Base-by-base conservation (phyloP, 169 alveolate genomes). In the Amoebophrya sp. region DNA sequence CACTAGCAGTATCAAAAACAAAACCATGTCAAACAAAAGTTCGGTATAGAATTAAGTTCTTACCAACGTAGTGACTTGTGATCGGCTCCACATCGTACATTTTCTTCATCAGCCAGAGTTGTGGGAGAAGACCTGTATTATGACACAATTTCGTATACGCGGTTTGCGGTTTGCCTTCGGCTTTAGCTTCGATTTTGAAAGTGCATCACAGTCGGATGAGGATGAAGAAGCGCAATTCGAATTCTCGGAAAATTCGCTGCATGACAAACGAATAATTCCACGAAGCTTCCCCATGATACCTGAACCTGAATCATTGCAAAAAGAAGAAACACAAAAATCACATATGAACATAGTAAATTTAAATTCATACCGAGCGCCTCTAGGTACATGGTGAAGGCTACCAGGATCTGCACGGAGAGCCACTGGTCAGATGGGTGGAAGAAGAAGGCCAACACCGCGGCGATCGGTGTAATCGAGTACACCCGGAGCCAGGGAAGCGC, bases 281-380 rank as follows among this genome's bases (percentile, higher is more conserved):
- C n/a, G n/a, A n/a, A n/a, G n/a, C n/a, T n/a, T n/a, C n/a, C n/a
- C n/a, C n/a, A n/a, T n/a, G n/a, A n/a, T n/a, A n/a, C n/a, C n/a
- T n/a, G n/a, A n/a, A n/a, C n/a, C n/a, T n/a, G n/a, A n/a, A n/a
- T n/a, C n/a, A n/a, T n/a, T n/a, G n/a, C n/a, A n/a, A n/a, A n/a
- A n/a, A n/a, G n/a, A n/a, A n/a, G n/a, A n/a, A n/a, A n/a, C n/a
- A n/a, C n/a, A n/a, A n/a, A n/a, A n/a, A n/a, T n/a, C n/a, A n/a
- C n/a, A n/a, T n/a, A n/a, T n/a, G n/a, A n/a, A n/a, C n/a, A n/a
- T n/a, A n/a, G n/a, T n/a, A n/a, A n/a, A n/a, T n/a, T n/a, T n/a
- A n/a, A n/a, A n/a, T n/a, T n/a, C n/a, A n/a, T 90, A 25, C 95
- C 98, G 29, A 93, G 91, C 0, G 97, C 95, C 92, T 96, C 98